Evolutionary conservation across 1,284 basidiomycete genomes (phyloP).

Genomic region (Malassezia restricta): DNA sequence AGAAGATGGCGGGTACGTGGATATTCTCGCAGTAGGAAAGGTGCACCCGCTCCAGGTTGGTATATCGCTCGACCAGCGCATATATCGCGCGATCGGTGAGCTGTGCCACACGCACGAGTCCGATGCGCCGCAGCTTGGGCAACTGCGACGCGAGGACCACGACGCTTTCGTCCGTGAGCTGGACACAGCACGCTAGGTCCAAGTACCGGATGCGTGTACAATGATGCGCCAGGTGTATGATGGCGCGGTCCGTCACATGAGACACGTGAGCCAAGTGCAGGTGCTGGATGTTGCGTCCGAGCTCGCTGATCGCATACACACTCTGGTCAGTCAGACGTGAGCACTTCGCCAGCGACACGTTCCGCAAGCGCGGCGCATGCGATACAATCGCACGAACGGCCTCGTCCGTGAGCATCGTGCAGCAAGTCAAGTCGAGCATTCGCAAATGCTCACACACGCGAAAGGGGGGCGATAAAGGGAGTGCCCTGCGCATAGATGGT

Average conservation of each 20-base stretch:
- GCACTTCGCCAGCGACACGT: slow-evolving; percentile 86
- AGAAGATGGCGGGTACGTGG: slow-evolving; percentile 77
- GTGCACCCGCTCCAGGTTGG: slow-evolving; percentile 79
- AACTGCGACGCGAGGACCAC: slow-evolving; percentile 71
- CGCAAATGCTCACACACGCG: slow-evolving; percentile 38
- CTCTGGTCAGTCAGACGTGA: slow-evolving; percentile 68
- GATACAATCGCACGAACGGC: slow-evolving; percentile 79
- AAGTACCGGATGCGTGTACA: slow-evolving; percentile 92
- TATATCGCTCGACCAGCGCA: slow-evolving; percentile 61
- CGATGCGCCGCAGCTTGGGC: slow-evolving; percentile 82
- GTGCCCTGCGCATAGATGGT: slow-evolving; percentile 44
- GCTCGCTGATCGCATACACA: slow-evolving; percentile 68
- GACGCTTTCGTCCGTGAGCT: slow-evolving; percentile 83
- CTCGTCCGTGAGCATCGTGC: slow-evolving; percentile 68
- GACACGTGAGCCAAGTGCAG: slow-evolving; percentile 84
- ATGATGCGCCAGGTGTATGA: slow-evolving; percentile 67
- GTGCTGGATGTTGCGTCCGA: slow-evolving; percentile 87
- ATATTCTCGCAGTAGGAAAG: slow-evolving; percentile 95
- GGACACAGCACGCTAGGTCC: slow-evolving; percentile 88
- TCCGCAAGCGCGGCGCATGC: slow-evolving; percentile 78
- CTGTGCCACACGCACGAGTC: slow-evolving; percentile 78
- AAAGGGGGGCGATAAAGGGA: slow-evolving; percentile 54
- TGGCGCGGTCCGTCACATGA: slow-evolving; percentile 75
- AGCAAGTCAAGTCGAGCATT: slow-evolving; percentile 58
- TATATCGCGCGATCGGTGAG: slow-evolving; percentile 87